A percentile compares a stretch with the other conserved stretches of the same genome.
phyloP scores from a whole-genome alignment of 1,284 basidiomycete genomes.

The Cutaneotrichosporon sp. region DNA sequence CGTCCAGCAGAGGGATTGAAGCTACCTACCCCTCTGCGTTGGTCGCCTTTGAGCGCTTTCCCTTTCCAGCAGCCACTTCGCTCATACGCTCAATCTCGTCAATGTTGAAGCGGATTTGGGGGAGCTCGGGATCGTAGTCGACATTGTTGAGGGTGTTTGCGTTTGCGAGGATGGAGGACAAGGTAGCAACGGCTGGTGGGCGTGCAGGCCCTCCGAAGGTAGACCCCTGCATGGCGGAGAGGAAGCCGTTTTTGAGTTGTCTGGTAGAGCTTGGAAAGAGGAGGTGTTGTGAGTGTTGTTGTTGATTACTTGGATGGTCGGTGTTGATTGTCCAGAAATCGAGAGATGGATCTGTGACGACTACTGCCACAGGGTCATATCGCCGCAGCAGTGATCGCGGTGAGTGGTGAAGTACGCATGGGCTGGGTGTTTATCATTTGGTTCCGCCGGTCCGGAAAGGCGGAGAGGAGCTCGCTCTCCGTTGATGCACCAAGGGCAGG shows the following conservation, averaged over 20 bases:
- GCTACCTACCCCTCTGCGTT: conserved; percentile 39
- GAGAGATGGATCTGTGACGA: too few species aligned
- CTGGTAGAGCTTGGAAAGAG: too few species aligned
- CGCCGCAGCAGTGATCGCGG: too few species aligned
- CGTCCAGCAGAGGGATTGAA: neutral
- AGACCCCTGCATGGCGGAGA: conserved; percentile 11
- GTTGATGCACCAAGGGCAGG: too few species aligned
- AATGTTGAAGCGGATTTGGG: conserved; percentile 43
- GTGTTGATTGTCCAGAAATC: conserved; percentile 4
- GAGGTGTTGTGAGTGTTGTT: neutral
- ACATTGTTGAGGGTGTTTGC: conserved; percentile 39
- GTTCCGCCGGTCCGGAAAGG: too few species aligned
- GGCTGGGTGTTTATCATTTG: too few species aligned
- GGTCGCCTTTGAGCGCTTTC: conserved; percentile 27
- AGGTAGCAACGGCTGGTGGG: conserved; percentile 20
- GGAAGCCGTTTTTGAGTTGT: too few species aligned
- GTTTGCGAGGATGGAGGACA: conserved; percentile 37
- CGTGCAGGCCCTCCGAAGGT: conserved; percentile 10
- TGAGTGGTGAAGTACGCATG: too few species aligned
- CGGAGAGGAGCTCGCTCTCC: too few species aligned
- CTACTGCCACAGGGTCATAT: too few species aligned
- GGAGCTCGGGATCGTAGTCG: conserved; percentile 37
- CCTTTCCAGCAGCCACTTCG: conserved; percentile 33
- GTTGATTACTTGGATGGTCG: neutral
- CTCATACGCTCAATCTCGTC: conserved; percentile 47